Evolutionary conservation across 2,329 filamentous ascomycete genomes (phyloP).

Genomic region (Simplicillium sp.): DNA sequence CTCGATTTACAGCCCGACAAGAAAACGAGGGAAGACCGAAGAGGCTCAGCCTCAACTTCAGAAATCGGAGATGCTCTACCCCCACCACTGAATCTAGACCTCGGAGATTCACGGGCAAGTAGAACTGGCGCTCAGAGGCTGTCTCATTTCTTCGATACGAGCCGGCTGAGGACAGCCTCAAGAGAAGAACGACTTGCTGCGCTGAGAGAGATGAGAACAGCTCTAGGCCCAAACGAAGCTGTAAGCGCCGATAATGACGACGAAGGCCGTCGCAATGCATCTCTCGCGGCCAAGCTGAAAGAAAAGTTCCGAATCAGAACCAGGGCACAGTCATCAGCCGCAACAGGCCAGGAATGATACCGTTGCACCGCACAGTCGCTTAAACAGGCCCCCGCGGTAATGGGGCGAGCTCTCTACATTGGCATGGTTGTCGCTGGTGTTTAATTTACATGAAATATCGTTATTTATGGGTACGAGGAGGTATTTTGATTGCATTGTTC

Average conservation of each 20-base stretch:
- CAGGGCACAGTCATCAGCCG: slow-evolving; percentile 24
- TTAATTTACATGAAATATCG: too few relatives aligned
- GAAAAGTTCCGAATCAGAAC: slow-evolving; percentile 45
- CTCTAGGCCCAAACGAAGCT: slow-evolving; percentile 6
- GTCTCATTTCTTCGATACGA: slow-evolving; percentile 46
- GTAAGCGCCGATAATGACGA: slow-evolving; percentile 13
- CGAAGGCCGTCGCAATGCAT: slow-evolving; percentile 29
- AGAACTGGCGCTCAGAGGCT: slow-evolving; percentile 27
- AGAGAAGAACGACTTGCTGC: slow-evolving; percentile 53
- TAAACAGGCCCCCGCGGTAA: too few relatives aligned
- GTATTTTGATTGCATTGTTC: slow-evolving; percentile 12
- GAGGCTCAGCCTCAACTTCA: slow-evolving; percentile 11
- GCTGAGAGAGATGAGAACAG: slow-evolving; percentile 34
- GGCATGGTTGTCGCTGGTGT: too few relatives aligned
- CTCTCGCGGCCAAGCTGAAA: slow-evolving; percentile 37
- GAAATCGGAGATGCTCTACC: slow-evolving; percentile 15
- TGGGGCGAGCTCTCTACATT: too few relatives aligned
- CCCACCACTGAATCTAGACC: slow-evolving; percentile 31
- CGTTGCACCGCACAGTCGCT: too few relatives aligned
- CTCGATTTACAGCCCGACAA: slow-evolving; percentile 41
- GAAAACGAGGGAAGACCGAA: slow-evolving; percentile 11
- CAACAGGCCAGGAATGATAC: too few relatives aligned
- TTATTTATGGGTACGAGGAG: slow-evolving; percentile 6
- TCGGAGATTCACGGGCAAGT: slow-evolving; percentile 13
- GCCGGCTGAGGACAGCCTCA: slow-evolving; percentile 47